Base-by-base conservation (phyloP, 106 monocot genomes). In the Agapanthus africanus region DNA sequence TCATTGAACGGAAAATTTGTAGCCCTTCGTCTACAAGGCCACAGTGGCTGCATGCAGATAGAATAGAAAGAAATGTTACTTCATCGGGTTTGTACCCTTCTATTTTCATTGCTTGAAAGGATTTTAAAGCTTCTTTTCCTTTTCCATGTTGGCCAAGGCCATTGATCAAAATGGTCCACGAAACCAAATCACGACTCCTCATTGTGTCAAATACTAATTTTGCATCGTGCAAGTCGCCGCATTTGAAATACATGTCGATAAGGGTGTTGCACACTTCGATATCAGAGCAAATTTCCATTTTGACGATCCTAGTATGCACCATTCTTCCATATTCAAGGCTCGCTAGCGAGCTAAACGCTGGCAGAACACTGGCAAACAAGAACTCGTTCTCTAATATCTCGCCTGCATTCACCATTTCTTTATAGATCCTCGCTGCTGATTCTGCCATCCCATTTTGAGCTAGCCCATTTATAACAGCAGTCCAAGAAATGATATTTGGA, bases 201-300 rank as follows among this genome's bases (percentile, higher is more conserved):
- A 85, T 84, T 7, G 68, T 78, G 11, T 41, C 47, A 68, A 91
- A 88, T 1, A 60, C 85, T 32, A 74, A 54, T 7, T 57, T 63
- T 39, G 77, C 87, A 74, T 91, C 85, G 50, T 80, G 76, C 59
- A 69, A 18, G 44, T 74, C 76, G 19, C 91, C 91, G 31, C 91
- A 87, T 69, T 91, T 91, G 70, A 85, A 91, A 50, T 91, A 91
- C 91, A 88, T 85, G 49, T 91, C 87, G 5, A 91, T 76, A 22
- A 91, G 80, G 38, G 87, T 84, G 76, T 91, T 91, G 1, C 76
- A 69, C 28, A 88, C 85, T 8, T 67, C 78, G 7, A 76, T 37
- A 59, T 91, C 91, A 0, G 50, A 63, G 10, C 49, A 66, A 71
- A 66, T 70, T 9, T 23, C 41, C 11, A 76, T 80, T 33, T 88